phyloP scores from a whole-genome alignment of 345 rosid species.

The Camelina laxa region DNA sequence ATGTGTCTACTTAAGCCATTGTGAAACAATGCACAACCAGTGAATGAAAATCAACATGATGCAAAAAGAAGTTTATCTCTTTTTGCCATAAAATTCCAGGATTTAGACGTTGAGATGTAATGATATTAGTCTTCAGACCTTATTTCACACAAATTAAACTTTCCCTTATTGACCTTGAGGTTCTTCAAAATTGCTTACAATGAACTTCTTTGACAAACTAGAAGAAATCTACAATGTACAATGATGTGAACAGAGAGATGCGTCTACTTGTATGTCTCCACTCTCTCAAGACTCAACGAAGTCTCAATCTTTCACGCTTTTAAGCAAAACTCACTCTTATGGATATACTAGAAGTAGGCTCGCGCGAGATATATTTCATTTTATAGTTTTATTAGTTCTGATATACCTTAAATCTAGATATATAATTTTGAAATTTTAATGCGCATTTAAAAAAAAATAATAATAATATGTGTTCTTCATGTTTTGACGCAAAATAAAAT shows the following conservation, averaged over 20 bases:
- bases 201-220: not conserved
- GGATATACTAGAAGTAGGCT: no score
- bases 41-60: not conserved
- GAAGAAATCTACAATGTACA: not conserved
- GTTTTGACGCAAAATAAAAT: no score
- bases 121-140: not conserved
- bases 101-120: not conserved
- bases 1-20: slow-evolving; percentile 3
- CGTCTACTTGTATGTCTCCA: no score
- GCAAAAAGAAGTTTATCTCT: not conserved
- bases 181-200: not conserved
- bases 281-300: no score
- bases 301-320: no score
- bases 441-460: no score
- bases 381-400: no score
- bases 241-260: not conserved
- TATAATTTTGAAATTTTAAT: no score
- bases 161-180: not conserved
- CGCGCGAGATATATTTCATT: no score
- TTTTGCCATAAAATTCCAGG: not conserved
- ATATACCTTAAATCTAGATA: no score
- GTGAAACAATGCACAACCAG: not conserved
- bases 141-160: not conserved
- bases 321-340: no score
- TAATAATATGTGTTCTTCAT: no score